Base-by-base conservation (phyloP, 345 rosid genomes). In the Eucalyptus brandiana region DNA sequence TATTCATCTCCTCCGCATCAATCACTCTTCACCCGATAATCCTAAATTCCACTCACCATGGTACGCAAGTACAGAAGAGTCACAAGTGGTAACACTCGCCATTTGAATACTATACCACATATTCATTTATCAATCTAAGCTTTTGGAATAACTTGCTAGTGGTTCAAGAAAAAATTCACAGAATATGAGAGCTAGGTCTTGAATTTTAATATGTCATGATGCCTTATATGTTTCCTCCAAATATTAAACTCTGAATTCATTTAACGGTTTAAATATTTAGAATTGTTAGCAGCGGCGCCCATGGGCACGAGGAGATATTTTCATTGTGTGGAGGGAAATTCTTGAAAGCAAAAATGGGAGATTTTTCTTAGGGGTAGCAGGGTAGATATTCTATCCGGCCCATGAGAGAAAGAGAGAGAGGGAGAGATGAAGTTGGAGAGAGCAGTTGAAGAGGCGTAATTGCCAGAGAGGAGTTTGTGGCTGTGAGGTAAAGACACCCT, bases 1-100 rank as follows among this genome's bases (percentile, higher is more conserved):
- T 53, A 21, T 53, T 53, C 1, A 53, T 53, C 2, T 9, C 11
- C 11, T 53, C 5, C 2, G 1, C 11, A 53, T 53, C 0, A 8
- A 0, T 21, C 58, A 53, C 26, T 53, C 58, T 53, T 53, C 24
- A 21, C 4, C 1, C 0, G 5, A 53, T 53, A 19, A 8, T 53
- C 10, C 3, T 53, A 53, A 53, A 53, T 26, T 53, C 58, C 9
- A 1, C 58, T 53, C 5, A 53, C 26, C 23, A 53, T 21, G 11
- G 2, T 53, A 21, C 5, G 2, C 58, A 53, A 53, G 58, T 53
- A 53, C 5, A 53, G 0, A 21, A 21, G 26, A 53, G 58, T 21
- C 58, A 8, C 58, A 8, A 21, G 58, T 53, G 1, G 26, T 53
- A 53, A 53, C 26, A 53, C 24, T 0, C 1, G 3, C 37, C 10